These are phyloP conservation scores for Magnolia officinalis DNA, from an alignment of 164 flowering plant species.

Conservation along the genomic window DNA sequence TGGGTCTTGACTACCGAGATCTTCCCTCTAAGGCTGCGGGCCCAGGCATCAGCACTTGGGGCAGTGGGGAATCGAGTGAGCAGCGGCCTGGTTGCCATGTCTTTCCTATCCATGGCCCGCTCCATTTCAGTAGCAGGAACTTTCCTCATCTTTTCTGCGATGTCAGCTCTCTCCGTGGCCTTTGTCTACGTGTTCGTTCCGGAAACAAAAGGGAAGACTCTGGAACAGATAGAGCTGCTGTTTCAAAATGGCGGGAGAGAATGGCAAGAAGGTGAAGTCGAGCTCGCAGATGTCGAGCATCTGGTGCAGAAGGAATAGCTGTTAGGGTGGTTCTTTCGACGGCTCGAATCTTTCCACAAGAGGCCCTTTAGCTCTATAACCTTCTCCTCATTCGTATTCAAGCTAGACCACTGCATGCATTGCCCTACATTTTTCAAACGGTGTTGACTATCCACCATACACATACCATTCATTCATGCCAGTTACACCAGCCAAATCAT, in stretches of 20 bases:
- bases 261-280: conserved; percentile 43
- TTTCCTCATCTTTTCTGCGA: conserved; percentile 55
- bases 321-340: background rate
- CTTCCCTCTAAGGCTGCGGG: conserved; percentile 74
- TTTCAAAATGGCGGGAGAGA: conserved; percentile 49
- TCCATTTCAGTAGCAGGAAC: conserved; percentile 73
- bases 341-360: background rate
- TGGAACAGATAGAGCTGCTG: conserved; percentile 78
- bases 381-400: background rate
- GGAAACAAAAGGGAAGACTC: conserved; percentile 85
- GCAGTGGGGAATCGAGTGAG: conserved; percentile 79
- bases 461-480: background rate
- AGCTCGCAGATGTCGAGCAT: conserved; percentile 71
- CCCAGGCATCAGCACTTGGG: conserved; percentile 91
- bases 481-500: background rate
- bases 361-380: background rate
- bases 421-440: background rate
- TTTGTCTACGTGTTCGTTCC: conserved; percentile 69
- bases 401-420: background rate
- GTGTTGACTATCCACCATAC: background rate
- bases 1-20: conserved; percentile 93
- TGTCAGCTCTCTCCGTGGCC: conserved; percentile 66
- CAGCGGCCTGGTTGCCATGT: conserved; percentile 90
- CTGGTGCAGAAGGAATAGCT: conserved; percentile 50
- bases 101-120: conserved; percentile 70